Evolutionary conservation across 2,329 filamentous ascomycete genomes (phyloP).

Genomic region (Phyllosticta capitalensis): DNA sequence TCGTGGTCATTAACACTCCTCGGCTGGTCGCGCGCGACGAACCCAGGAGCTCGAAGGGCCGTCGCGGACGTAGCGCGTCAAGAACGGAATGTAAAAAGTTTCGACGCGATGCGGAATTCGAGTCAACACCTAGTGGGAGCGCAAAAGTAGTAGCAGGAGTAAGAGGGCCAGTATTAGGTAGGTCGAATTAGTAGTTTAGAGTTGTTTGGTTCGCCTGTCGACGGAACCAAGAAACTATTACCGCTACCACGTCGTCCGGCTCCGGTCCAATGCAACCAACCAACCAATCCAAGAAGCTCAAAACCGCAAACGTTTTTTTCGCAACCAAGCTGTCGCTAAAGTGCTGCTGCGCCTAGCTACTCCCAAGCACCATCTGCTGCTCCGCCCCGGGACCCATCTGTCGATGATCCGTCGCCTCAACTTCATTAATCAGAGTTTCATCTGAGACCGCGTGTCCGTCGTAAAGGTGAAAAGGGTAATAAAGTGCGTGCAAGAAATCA

Average conservation of each 20-base stretch:
- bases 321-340: neutral
- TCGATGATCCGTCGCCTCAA: neutral
- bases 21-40: too few relatives aligned
- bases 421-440: neutral
- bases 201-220: neutral
- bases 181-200: neutral
- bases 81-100: too few relatives aligned
- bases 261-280: neutral
- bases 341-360: neutral
- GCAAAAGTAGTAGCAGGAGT: too few relatives aligned
- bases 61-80: too few relatives aligned
- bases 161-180: neutral
- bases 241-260: neutral
- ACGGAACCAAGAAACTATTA: neutral
- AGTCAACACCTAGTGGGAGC: too few relatives aligned
- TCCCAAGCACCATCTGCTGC: neutral
- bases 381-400: neutral
- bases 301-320: neutral
- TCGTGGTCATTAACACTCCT: too few relatives aligned
- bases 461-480: neutral
- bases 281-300: neutral
- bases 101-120: too few relatives aligned
- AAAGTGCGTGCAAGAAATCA: neutral
- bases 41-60: too few relatives aligned
- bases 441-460: neutral